phyloP scores from a whole-genome alignment of 2,329 filamentous ascomycete genomes.

The Trichoderma sp. region DNA sequence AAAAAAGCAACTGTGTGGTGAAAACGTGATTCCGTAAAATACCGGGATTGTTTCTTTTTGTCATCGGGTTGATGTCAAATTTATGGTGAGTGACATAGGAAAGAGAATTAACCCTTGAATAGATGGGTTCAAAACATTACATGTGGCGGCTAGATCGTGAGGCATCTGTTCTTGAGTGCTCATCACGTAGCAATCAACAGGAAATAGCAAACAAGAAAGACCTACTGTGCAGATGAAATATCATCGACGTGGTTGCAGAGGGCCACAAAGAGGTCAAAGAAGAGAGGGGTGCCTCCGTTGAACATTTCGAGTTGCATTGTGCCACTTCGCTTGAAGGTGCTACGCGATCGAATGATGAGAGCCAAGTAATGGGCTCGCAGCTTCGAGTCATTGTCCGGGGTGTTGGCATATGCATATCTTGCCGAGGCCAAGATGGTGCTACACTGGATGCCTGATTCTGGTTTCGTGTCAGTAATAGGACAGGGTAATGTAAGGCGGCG shows the following conservation, averaged over 20 bases:
- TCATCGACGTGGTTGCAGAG: constrained; percentile 87
- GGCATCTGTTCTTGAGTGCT: constrained; percentile 32
- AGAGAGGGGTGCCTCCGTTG: constrained; percentile 74
- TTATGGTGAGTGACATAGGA: constrained; percentile 22
- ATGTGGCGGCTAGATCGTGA: constrained; percentile 48
- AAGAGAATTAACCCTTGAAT: not conserved
- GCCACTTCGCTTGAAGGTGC: constrained; percentile 87
- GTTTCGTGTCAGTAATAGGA: constrained; percentile 17
- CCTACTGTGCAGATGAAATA: constrained; percentile 56
- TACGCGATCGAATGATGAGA: constrained; percentile 82
- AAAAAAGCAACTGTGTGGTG: not conserved
- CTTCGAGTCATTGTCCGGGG: constrained; percentile 86
- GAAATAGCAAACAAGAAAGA: constrained; percentile 19
- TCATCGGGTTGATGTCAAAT: not conserved
- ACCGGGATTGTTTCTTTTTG: not conserved
- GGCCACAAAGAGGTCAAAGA: constrained; percentile 92
- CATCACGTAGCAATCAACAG: not conserved
- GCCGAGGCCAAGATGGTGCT: constrained; percentile 82
- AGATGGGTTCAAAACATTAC: constrained; percentile 23
- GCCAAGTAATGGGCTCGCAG: constrained; percentile 87
- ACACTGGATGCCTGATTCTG: constrained; percentile 75
- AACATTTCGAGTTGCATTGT: constrained; percentile 97
- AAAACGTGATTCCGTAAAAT: constrained; percentile 14
- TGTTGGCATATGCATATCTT: constrained; percentile 86
- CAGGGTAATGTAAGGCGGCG: not conserved